phyloP scores from a whole-genome alignment of 495 filamentous ascomycete genomes.

The Aspergillus carlsbadensis region DNA sequence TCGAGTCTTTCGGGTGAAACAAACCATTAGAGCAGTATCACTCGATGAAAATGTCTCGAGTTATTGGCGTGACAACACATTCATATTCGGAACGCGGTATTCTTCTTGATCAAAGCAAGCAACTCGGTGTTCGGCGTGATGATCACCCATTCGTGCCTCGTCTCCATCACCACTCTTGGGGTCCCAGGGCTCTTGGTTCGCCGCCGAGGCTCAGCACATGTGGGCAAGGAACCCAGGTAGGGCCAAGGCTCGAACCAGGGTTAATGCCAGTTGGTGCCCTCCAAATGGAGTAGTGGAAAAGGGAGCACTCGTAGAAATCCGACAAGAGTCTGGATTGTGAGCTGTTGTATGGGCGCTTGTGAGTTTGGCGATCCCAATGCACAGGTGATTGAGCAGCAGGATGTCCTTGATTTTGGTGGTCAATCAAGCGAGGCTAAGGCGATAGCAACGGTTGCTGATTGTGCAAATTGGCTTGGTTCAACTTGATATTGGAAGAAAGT shows the following conservation, averaged over 20 bases:
- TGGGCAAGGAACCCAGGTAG: conserved; percentile 11
- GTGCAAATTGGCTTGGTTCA: no score
- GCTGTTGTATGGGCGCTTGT: background rate
- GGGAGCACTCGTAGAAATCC: conserved; percentile 6
- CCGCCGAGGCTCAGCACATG: conserved; percentile 18
- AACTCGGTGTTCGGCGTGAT: conserved; percentile 12
- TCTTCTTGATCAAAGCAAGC: no score
- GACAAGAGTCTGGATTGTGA: background rate
- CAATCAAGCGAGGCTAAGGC: background rate
- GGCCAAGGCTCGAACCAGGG: conserved; percentile 14
- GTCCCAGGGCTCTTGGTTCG: background rate
- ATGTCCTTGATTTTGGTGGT: background rate
- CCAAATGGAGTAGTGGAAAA: background rate
- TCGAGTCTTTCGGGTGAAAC: background rate
- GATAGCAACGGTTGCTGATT: no score
- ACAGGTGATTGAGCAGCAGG: conserved; percentile 13
- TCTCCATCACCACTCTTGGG: conserved; percentile 20
- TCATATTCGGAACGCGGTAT: no score
- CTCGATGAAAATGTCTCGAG: background rate
- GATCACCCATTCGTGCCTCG: conserved; percentile 21
- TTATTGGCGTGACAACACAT: background rate
- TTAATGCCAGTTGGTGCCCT: conserved; percentile 2
- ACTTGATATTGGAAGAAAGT: background rate
- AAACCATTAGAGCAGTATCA: background rate
- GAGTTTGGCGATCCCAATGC: conserved; percentile 24